Evolutionary conservation across 495 filamentous ascomycete species (phyloP), one percentile per base, ranked within the genome.

Genomic region (Lasiosphaeria miniovina): DNA sequence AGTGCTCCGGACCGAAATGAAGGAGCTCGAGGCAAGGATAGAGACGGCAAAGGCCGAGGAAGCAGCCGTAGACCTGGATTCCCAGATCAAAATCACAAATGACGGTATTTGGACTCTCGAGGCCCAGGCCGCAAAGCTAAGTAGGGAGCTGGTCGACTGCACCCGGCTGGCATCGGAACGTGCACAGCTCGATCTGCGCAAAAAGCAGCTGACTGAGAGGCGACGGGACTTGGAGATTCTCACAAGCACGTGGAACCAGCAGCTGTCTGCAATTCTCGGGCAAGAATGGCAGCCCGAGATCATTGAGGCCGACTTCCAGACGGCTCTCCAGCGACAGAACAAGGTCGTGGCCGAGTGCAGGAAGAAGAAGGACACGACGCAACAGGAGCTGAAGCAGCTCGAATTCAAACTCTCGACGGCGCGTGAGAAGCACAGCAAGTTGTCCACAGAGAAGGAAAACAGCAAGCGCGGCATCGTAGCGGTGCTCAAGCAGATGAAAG

Each of bases 91-190:
- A 59, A 71, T 84, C 34, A 77, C 82, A 56, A 87, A 90, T 43
- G 66, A 73, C 14, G 77, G 85, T 52, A 79, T 94, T 6, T 83
- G 84, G 51, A 72, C 76, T 12, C 71, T 95, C 4, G 89, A 97
- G 60, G 83, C 84, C 34, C 82, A 86, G 60, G 83, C 80, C 51
- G 83, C 86, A 38, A 82, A 76, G 61, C 77, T 96, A 33, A 87
- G 87, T 36, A 73, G 79, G 4, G 92, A 98, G 65, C 82, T 97
- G 31, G 79, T 90, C 38, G 86, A 93, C 61, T 89, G 85, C 59
- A 94, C 89, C 0, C 82, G 86, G 58, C 84, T 90, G 61, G 91
- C 90, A 36, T 80, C 84, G 3, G 90, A 91, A 50, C 77, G 90
- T 36, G 95, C 93, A 41, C 84, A 86, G 55, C 76, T 98, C 6